phyloP scores from a whole-genome alignment of 352 stramenopile genomes.

The Globisporangium yorkense region DNA sequence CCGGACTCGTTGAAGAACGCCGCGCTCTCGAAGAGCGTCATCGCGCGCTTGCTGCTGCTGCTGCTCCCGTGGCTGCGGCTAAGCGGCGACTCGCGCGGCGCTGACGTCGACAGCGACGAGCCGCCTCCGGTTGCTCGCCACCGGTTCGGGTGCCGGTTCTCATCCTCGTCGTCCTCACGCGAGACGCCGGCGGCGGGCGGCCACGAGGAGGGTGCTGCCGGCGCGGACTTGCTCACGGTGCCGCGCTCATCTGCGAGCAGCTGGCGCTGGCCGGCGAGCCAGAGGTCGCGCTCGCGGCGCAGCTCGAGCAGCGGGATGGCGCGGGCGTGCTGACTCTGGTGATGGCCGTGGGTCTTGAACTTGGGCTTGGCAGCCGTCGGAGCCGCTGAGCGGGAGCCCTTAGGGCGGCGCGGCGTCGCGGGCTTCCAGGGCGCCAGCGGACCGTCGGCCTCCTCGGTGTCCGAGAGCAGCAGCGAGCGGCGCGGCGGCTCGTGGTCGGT shows the following conservation, averaged over 20 bases:
- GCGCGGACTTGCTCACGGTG: slow-evolving; percentile 40
- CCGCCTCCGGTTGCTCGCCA: not conserved
- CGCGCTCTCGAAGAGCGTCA: slow-evolving; percentile 80
- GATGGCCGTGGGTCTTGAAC: slow-evolving; percentile 35
- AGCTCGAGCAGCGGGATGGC: slow-evolving; percentile 24
- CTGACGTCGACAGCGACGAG: not conserved
- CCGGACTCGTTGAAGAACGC: slow-evolving; percentile 73
- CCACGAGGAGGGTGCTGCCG: slow-evolving; percentile 43
- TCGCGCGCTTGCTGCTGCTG: slow-evolving; percentile 29
- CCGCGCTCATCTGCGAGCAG: not conserved
- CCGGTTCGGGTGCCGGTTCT: slow-evolving; percentile 27
- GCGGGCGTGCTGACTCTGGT: slow-evolving; percentile 9
- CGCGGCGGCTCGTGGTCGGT: not conserved
- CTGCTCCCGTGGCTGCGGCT: slow-evolving; percentile 17
- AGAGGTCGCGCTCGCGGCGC: slow-evolving; percentile 33
- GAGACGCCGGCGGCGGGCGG: slow-evolving; percentile 21
- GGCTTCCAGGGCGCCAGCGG: not conserved
- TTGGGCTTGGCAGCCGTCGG: slow-evolving; percentile 7
- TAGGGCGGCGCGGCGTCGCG: slow-evolving; percentile 1
- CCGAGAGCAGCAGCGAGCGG: not conserved
- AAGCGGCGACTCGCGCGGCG: not conserved
- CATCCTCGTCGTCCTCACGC: slow-evolving; percentile 17
- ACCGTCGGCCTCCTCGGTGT: not conserved
- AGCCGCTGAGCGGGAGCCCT: not conserved
- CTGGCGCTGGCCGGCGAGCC: slow-evolving; percentile 16